phyloP scores from a whole-genome alignment of 495 filamentous ascomycete species.

The Xylaria sp. region DNA sequence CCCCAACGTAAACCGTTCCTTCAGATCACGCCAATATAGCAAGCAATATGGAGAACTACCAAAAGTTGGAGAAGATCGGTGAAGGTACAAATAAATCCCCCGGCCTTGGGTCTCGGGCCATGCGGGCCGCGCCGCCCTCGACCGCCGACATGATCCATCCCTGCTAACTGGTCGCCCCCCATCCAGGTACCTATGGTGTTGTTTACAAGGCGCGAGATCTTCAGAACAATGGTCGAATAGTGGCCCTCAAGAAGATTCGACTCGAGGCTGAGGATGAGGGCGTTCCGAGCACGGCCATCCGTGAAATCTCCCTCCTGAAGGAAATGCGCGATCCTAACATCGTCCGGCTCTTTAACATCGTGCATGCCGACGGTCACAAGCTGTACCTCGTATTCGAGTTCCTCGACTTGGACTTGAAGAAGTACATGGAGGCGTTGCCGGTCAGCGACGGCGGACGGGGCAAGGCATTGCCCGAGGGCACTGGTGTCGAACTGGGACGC shows the following conservation, averaged over 20 bases:
- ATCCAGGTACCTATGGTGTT: slow-evolving; percentile 84
- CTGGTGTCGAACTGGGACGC: slow-evolving; percentile 65
- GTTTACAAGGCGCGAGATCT: slow-evolving; percentile 93
- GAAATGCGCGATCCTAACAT: slow-evolving; percentile 98
- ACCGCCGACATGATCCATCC: background rate
- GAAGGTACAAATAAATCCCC: slow-evolving; percentile 73
- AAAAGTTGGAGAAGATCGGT: slow-evolving; percentile 99
- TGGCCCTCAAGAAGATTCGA: slow-evolving; percentile 97
- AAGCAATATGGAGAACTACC: slow-evolving; percentile 97
- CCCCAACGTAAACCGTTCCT: slow-evolving; percentile 13
- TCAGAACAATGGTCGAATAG: slow-evolving; percentile 76
- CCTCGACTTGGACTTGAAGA: slow-evolving; percentile 93
- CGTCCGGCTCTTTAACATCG: slow-evolving; percentile 89
- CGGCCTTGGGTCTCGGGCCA: background rate
- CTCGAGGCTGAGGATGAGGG: slow-evolving; percentile 97
- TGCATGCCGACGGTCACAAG: slow-evolving; percentile 96
- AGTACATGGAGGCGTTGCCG: slow-evolving; percentile 98
- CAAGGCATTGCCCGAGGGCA: slow-evolving; percentile 84
- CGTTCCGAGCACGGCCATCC: slow-evolving; percentile 94
- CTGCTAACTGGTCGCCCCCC: slow-evolving; percentile 13
- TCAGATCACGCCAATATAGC: slow-evolving; percentile 68
- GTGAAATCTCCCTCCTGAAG: slow-evolving; percentile 94
- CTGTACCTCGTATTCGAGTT: slow-evolving; percentile 96
- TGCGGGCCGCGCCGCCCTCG: background rate
- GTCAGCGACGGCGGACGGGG: slow-evolving; percentile 88